Evolutionary conservation across 495 filamentous ascomycete genomes (phyloP).

Genomic region (Halenospora varia): DNA sequence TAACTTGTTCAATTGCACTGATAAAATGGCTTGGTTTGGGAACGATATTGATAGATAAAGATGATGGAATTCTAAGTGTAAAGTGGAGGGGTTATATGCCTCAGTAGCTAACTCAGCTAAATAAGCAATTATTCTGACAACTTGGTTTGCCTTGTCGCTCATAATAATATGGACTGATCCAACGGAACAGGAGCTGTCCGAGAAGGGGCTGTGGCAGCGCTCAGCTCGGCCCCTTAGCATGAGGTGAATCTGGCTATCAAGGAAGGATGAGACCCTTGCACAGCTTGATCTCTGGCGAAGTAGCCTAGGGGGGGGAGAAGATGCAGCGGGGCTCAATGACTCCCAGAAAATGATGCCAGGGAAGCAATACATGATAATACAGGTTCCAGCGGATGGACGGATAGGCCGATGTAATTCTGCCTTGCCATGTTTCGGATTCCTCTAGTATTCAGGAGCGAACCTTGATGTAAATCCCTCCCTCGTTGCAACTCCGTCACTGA

Average conservation of each 20-base stretch:
- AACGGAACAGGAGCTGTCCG: conserved; percentile 3
- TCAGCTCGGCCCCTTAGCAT: conserved; percentile 1
- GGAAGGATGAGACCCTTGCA: not conserved
- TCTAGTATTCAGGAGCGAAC: conserved; percentile 5
- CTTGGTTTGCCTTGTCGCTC: no score
- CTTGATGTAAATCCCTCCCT: conserved; percentile 17
- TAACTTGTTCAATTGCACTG: no score
- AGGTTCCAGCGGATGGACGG: no score
- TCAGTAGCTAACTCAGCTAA: no score
- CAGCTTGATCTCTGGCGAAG: conserved; percentile 8
- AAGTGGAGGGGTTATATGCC: no score
- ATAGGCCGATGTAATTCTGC: not conserved
- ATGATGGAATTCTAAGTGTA: no score
- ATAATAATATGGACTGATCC: not conserved
- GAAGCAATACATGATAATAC: not conserved
- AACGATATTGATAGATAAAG: no score
- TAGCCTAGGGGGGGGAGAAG: not conserved
- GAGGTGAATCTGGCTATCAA: not conserved
- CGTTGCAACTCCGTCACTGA: conserved; percentile 11
- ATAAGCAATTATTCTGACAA: no score
- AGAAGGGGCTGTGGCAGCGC: conserved; percentile 4
- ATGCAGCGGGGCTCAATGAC: not conserved
- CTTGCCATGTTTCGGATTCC: conserved; percentile 8
- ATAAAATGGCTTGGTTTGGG: no score
- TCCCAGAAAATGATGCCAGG: not conserved